Base-by-base conservation (phyloP, 345 rosid genomes). In the Erysimum cheiranthoides region DNA sequence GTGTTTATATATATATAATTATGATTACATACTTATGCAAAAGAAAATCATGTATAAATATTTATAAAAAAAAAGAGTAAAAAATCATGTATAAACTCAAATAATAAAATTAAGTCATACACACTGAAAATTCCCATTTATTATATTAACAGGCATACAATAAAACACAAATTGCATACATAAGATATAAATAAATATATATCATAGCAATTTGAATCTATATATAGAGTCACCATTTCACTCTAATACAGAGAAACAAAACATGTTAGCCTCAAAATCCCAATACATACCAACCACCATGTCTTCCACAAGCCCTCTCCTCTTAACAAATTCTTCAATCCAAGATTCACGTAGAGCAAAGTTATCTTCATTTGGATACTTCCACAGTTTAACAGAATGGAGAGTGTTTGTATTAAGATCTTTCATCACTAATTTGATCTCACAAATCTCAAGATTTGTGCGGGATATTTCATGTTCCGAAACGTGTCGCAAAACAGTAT, bases 201-300 rank as follows among this genome's bases (percentile, higher is more conserved):
- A 7, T 46, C 13, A 69, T 40, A 56, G 18, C 14, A 56, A 42
- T 30, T 42, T 56, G 13, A 42, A 42, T 30, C 10, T 13, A 67
- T 9, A 21, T n/a, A n/a, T n/a, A n/a, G 32, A 63, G 14, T 63
- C 68, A 59, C 30, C 14, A 4, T 14, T 14, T 51, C 63, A 25
- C n/a, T 61, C 47, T 13, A 76, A 43, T 28, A 76, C 70, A 10
- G 47, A 61, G 32, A 69, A 76, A 61, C 58, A 76, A 25, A 61
- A 57, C 28, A 51, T 21, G 10, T 1, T 5, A 61, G 0, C 36
- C 6, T 34, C 7, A 0, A 43, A 34, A 76, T 35, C 49, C 70
- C 79, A 76, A 52, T 61, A 69, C 40, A 76, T 31, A 34, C 58
- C 57, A 76, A 69, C 46, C 8, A 69, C 57, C 75, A 76, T 76